These are phyloP conservation scores for Wilcoxina mikolae DNA, from an alignment of 495 filamentous ascomycete genomes.

Conservation along the genomic window DNA sequence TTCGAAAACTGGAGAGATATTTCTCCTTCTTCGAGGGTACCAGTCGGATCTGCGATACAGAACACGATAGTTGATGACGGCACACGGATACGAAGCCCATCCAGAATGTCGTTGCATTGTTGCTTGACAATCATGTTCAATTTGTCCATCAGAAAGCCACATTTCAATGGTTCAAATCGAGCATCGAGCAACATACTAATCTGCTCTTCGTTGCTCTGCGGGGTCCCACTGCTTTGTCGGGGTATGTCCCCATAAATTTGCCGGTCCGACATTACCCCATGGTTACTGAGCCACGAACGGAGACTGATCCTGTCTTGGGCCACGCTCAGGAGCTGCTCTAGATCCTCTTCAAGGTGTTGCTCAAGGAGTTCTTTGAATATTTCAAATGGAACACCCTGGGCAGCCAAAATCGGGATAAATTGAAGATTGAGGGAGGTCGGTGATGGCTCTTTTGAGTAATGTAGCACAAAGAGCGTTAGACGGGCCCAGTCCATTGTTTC, in stretches of 20 bases:
- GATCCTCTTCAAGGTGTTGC: conserved; percentile 43
- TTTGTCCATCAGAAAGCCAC: conserved; percentile 43
- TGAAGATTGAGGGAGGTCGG: conserved; percentile 60
- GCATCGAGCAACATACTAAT: conserved; percentile 44
- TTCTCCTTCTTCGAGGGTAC: conserved; percentile 54
- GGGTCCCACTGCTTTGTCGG: conserved; percentile 34
- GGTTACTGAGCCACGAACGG: conserved; percentile 42
- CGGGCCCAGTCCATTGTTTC: conserved; percentile 33
- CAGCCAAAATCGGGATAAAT: conserved; percentile 59
- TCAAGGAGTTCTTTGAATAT: conserved; percentile 43
- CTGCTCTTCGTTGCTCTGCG: conserved; percentile 36
- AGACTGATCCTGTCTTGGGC: conserved; percentile 39
- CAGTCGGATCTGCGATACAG: conserved; percentile 69
- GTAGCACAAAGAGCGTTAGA: conserved; percentile 61
- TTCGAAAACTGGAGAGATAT: conserved; percentile 68
- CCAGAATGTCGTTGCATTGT: conserved; percentile 41
- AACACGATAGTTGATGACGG: conserved; percentile 61
- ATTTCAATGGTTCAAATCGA: conserved; percentile 25
- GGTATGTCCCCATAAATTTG: conserved; percentile 14
- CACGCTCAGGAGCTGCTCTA: conserved; percentile 44
- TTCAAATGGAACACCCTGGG: conserved; percentile 40
- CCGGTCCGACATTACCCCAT: background rate
- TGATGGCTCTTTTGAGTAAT: conserved; percentile 44
- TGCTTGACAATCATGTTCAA: conserved; percentile 42
- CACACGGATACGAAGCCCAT: conserved; percentile 55